Evolutionary conservation across 176 grass and related monocot genomes (phyloP).

Genomic region (Microstegium vimineum): DNA sequence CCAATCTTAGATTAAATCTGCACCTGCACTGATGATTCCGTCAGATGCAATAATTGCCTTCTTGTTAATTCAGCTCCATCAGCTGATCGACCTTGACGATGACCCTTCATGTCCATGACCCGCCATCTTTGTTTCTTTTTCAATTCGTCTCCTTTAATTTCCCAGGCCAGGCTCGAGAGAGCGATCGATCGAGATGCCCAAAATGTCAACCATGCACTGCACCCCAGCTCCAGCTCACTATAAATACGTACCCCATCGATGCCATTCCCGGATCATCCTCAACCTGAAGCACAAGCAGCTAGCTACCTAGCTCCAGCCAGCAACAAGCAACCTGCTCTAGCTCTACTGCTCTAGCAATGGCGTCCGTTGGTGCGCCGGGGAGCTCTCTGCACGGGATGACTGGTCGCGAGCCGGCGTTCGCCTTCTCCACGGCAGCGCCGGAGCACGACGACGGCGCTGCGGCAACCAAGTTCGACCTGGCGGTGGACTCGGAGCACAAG

Average conservation of each 20-base stretch:
- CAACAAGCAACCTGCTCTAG: not conserved
- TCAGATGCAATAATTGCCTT: not conserved
- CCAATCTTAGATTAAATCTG: not conserved
- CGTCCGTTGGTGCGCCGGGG: slow-evolving; percentile 29
- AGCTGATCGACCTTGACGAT: not conserved
- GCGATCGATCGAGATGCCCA: not conserved
- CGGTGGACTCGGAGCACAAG: slow-evolving; percentile 66
- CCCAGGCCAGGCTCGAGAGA: not conserved
- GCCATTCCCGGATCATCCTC: not conserved
- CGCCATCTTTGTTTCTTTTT: not conserved
- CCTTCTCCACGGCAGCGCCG: slow-evolving; percentile 31
- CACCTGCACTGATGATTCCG: not conserved
- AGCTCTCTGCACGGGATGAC: slow-evolving; percentile 69
- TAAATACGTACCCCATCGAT: not conserved
- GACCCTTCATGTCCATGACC: not conserved
- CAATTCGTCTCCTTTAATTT: not conserved
- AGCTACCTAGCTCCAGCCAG: not conserved
- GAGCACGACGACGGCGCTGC: not conserved
- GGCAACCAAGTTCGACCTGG: slow-evolving; percentile 41
- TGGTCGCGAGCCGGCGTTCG: slow-evolving; percentile 47
- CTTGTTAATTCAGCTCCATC: slow-evolving; percentile 1
- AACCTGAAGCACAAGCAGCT: not conserved
- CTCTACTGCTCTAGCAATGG: not conserved
- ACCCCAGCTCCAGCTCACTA: not conserved
- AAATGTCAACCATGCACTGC: not conserved